Percentiles rank a stretch among this genome's conserved stretches.
Evolutionary conservation across 2,329 filamentous ascomycete genomes (phyloP).

Genomic region (Stemphylium vesicarium): DNA sequence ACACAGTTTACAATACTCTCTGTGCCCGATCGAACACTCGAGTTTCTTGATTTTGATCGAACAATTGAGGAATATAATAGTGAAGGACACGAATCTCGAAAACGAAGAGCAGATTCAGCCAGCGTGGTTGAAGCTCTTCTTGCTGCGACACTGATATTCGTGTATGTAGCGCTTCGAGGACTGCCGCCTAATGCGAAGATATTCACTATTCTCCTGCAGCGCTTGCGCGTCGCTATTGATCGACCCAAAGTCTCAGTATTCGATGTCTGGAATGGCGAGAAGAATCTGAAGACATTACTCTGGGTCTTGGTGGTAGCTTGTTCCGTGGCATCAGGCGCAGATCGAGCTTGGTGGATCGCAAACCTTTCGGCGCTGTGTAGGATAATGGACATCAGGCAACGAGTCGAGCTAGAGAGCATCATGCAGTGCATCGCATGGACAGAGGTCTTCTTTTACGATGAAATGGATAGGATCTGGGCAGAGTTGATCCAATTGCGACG

Average conservation of each 20-base stretch:
- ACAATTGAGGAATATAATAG: background rate
- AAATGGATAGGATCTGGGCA: slow-evolving; percentile 12
- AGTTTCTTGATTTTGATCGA: slow-evolving; percentile 22
- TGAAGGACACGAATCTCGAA: slow-evolving; percentile 1
- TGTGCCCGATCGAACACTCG: slow-evolving; percentile 25
- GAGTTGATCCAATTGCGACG: background rate
- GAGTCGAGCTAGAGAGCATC: slow-evolving; percentile 13
- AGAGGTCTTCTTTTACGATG: slow-evolving; percentile 23
- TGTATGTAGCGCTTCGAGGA: slow-evolving; percentile 29
- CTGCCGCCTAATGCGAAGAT: slow-evolving; percentile 30
- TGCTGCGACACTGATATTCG: slow-evolving; percentile 30
- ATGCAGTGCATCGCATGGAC: slow-evolving; percentile 33
- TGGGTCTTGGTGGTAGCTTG: slow-evolving; percentile 31
- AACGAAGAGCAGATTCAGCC: slow-evolving; percentile 22
- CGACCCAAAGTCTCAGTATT: background rate
- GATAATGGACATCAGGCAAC: background rate
- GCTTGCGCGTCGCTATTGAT: slow-evolving; percentile 2
- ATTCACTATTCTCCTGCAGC: slow-evolving; percentile 10
- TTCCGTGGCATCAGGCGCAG: slow-evolving; percentile 12
- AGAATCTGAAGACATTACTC: slow-evolving; percentile 28
- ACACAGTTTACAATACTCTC: slow-evolving; percentile 27
- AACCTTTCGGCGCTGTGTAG: slow-evolving; percentile 20
- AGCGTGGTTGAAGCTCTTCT: slow-evolving; percentile 24
- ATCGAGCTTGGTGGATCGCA: slow-evolving; percentile 25
- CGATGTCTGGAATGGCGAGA: slow-evolving; percentile 20